Percentiles rank a stretch among this genome's conserved stretches.
phyloP scores from a whole-genome alignment of 257 asterid genomes.

The Ophiorrhiza pumila region DNA sequence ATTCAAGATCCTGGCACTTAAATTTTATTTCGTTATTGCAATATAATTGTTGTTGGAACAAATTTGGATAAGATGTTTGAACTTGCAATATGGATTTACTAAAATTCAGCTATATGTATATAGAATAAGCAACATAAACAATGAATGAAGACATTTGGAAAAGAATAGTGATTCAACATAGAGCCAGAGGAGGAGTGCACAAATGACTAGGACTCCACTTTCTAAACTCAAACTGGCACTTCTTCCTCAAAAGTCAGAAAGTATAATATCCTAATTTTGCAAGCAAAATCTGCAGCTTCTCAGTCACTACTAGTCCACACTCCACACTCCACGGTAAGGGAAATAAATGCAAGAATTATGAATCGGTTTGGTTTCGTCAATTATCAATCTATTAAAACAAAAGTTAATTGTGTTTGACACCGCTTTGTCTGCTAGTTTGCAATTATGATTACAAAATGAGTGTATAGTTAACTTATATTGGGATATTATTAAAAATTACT shows the following conservation, averaged over 20 bases:
- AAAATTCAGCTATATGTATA: neutral
- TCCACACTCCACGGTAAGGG: too few species aligned
- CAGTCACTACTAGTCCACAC: too few species aligned
- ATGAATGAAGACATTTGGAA: neutral
- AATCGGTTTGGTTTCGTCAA: too few species aligned
- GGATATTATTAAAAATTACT: too few species aligned
- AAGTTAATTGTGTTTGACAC: too few species aligned
- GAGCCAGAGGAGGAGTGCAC: neutral
- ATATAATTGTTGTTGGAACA: neutral
- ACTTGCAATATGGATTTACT: neutral
- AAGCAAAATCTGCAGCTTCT: too few species aligned
- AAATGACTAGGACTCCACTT: neutral
- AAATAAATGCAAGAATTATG: too few species aligned
- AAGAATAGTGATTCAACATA: neutral
- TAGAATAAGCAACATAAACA: neutral
- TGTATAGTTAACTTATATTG: too few species aligned
- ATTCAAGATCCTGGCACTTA: conserved; percentile 1
- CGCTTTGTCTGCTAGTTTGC: too few species aligned
- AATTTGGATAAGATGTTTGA: neutral
- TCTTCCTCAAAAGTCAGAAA: neutral
- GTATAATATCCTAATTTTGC: too few species aligned
- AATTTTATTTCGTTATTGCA: neutral
- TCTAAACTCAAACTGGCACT: neutral
- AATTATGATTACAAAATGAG: too few species aligned
- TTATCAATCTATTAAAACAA: too few species aligned